Conservation (phyloP, 331 rosid genomes). For the Malus hybrid region DNA sequence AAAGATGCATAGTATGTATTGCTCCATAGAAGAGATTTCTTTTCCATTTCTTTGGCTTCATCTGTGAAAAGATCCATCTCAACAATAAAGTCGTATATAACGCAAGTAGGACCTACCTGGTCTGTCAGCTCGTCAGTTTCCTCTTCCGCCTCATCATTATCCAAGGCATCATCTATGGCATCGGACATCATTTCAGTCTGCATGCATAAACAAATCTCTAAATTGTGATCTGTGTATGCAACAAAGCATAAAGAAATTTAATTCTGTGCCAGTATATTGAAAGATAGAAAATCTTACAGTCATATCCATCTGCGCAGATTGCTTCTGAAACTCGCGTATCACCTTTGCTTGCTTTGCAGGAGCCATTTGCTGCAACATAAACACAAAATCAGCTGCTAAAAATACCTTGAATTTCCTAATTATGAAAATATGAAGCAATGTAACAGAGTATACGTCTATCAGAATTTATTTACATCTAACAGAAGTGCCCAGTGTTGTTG, state of each 20-base stretch:
- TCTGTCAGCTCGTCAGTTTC: slow-evolving; percentile 94
- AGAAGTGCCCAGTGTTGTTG: background rate
- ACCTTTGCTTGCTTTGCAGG: slow-evolving; percentile 83
- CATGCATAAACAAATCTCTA: slow-evolving; percentile 35
- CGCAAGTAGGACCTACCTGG: slow-evolving; percentile 47
- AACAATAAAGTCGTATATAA: background rate
- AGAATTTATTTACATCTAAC: background rate
- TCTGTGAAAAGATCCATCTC: background rate
- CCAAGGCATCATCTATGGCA: slow-evolving; percentile 88
- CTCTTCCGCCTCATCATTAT: slow-evolving; percentile 93
- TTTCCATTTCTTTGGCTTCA: background rate
- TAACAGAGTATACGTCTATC: background rate
- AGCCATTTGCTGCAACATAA: slow-evolving; percentile 75
- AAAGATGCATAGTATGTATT: no score
- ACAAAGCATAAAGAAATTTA: background rate
- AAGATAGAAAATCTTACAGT: slow-evolving; percentile 57
- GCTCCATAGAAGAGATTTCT: background rate
- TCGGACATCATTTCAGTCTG: slow-evolving; percentile 99
- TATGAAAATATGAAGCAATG: background rate
- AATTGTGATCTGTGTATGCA: slow-evolving; percentile 17
- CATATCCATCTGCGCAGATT: slow-evolving; percentile 99
- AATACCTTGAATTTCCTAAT: background rate
- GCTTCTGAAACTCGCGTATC: slow-evolving; percentile 81
- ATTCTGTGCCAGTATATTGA: background rate
- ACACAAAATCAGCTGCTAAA: slow-evolving; percentile 16